Conservation (phyloP, 495 filamentous ascomycete species). For the Penicillium maclennaniae region DNA sequence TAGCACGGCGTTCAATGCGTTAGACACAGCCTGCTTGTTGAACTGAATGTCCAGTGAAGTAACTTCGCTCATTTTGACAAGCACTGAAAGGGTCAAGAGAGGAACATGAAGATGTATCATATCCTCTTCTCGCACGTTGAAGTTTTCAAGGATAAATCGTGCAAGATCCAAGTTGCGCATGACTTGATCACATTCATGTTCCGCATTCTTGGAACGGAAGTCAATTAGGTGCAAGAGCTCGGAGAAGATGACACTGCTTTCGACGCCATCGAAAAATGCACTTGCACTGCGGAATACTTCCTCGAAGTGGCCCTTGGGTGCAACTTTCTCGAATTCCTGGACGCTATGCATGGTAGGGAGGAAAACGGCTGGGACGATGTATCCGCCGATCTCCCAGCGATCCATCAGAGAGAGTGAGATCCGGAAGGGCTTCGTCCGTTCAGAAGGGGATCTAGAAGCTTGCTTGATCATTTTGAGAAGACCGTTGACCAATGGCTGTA, state of each 20-base stretch:
- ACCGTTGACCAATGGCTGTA: slow-evolving; percentile 68
- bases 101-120: slow-evolving; percentile 88
- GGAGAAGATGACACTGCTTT: slow-evolving; percentile 87
- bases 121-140: slow-evolving; percentile 94
- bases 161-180: slow-evolving; percentile 58
- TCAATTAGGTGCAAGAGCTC: slow-evolving; percentile 60
- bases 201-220: slow-evolving; percentile 25
- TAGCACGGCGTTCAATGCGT: slow-evolving; percentile 30
- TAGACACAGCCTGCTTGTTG: slow-evolving; percentile 23
- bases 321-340: slow-evolving; percentile 61
- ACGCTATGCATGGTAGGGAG: slow-evolving; percentile 78
- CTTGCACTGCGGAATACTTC: slow-evolving; percentile 91
- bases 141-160: slow-evolving; percentile 77
- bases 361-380: slow-evolving; percentile 84
- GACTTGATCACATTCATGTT: slow-evolving; percentile 46
- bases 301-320: slow-evolving; percentile 60
- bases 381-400: slow-evolving; percentile 89
- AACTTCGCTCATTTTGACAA: slow-evolving; percentile 50
- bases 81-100: slow-evolving; percentile 61
- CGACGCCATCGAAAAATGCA: slow-evolving; percentile 95
- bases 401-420: slow-evolving; percentile 96
- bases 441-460: slow-evolving; percentile 50
- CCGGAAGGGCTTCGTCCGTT: slow-evolving; percentile 81
- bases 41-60: slow-evolving; percentile 12
- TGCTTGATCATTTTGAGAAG: slow-evolving; percentile 71